Conservation (phyloP, 495 filamentous ascomycete genomes). For the Zalerion maritima region DNA sequence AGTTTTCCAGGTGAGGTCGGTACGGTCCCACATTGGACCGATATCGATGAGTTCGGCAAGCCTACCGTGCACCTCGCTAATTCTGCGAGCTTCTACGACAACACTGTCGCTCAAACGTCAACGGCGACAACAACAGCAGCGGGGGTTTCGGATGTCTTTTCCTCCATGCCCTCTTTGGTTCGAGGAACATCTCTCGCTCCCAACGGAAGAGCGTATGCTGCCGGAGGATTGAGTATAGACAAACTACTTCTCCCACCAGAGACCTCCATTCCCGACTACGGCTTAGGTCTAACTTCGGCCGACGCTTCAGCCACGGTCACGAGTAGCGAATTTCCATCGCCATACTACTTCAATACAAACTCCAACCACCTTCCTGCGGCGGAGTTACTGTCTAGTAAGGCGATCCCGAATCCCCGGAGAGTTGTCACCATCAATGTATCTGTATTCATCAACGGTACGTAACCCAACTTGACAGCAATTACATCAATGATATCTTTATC, state of each 20-base stretch:
- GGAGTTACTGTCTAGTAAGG: not conserved
- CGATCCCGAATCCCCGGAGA: not conserved
- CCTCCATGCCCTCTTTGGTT: not conserved
- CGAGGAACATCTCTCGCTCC: not conserved
- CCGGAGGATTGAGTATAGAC: too few species aligned
- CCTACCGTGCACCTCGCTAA: slow-evolving; percentile 1
- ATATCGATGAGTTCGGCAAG: slow-evolving; percentile 1
- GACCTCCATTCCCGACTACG: not conserved
- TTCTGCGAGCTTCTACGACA: not conserved
- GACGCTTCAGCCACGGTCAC: not conserved
- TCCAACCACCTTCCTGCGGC: too few species aligned
- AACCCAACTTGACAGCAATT: slow-evolving; percentile 3
- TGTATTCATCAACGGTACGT: slow-evolving; percentile 13
- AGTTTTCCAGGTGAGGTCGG: slow-evolving; percentile 13
- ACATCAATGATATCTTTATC: slow-evolving; percentile 14
- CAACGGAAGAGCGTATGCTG: too few species aligned
- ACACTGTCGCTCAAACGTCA: not conserved
- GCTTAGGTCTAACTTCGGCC: not conserved
- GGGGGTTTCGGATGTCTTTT: not conserved
- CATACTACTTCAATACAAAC: too few species aligned
- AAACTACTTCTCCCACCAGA: not conserved
- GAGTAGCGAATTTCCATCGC: not conserved
- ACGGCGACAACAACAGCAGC: too few species aligned
- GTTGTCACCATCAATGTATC: slow-evolving; percentile 16
- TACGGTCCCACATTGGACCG: slow-evolving; percentile 4